A percentile compares a stretch with the other conserved stretches of the same genome.
These are phyloP conservation scores for Aspergillus sp. DNA, from an alignment of 2,329 filamentous ascomycete species.

Conservation along the genomic window DNA sequence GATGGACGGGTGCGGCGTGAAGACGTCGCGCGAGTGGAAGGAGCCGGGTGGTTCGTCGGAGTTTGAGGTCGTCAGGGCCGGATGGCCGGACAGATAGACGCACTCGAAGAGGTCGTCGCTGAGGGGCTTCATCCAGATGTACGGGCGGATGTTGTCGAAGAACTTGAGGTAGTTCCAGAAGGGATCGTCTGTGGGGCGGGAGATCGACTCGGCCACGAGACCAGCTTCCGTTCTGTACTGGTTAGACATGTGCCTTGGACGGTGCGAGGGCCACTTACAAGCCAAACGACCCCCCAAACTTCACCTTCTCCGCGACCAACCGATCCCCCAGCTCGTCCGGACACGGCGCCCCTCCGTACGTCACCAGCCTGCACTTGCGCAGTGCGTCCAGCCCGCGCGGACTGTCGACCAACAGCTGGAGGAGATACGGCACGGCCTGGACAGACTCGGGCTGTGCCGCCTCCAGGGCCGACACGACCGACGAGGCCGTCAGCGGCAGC, in stretches of 20 bases:
- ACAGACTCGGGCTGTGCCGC: slow-evolving; percentile 40
- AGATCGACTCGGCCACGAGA: slow-evolving; percentile 43
- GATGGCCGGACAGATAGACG: slow-evolving; percentile 31
- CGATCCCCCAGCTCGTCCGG: slow-evolving; percentile 44
- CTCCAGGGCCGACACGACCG: slow-evolving; percentile 36
- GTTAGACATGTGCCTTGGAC: slow-evolving; percentile 2
- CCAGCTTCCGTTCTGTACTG: slow-evolving; percentile 43
- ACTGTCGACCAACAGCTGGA: slow-evolving; percentile 41
- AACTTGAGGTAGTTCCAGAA: slow-evolving; percentile 46
- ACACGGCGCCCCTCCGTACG: slow-evolving; percentile 42
- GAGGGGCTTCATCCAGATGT: slow-evolving; percentile 40
- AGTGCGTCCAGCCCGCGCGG: slow-evolving; percentile 36
- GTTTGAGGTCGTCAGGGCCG: slow-evolving; percentile 32
- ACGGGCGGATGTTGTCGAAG: slow-evolving; percentile 35
- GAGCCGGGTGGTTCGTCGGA: slow-evolving; percentile 32
- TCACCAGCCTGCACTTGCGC: slow-evolving; percentile 39
- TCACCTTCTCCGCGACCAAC: slow-evolving; percentile 37
- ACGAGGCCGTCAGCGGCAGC: slow-evolving; percentile 39
- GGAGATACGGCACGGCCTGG: slow-evolving; percentile 42
- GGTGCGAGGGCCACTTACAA: slow-evolving; percentile 26
- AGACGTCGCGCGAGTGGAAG: slow-evolving; percentile 34
- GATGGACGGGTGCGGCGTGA: slow-evolving; percentile 30
- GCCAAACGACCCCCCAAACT: slow-evolving; percentile 42
- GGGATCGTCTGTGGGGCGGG: slow-evolving; percentile 36
- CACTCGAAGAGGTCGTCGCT: slow-evolving; percentile 26